Evolutionary conservation across 345 rosid species (phyloP).

Genomic region (Lepidium africanum): DNA sequence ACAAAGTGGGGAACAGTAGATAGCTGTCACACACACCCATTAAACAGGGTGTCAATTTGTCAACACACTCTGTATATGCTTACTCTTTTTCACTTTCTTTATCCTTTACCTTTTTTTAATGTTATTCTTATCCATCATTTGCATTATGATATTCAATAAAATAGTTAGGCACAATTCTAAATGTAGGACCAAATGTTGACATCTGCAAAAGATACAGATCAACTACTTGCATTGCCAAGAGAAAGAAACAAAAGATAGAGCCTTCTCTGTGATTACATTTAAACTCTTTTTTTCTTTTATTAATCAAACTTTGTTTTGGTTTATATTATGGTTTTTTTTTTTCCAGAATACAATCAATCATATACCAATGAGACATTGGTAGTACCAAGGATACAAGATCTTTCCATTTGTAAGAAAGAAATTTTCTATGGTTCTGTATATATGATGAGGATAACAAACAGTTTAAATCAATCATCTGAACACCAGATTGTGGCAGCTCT

Average conservation of each 20-base stretch:
- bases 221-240: conserved; percentile 10
- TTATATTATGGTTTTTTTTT: conserved; percentile 8
- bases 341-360: conserved; percentile 1
- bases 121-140: conserved; percentile 21
- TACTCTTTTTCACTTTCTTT: conserved; percentile 19
- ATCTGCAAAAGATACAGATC: neutral
- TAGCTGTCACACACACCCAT: conserved; percentile 23
- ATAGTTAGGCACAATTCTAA: neutral
- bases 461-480: conserved; percentile 40
- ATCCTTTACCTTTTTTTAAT: neutral
- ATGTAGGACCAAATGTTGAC: neutral
- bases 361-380: conserved; percentile 30
- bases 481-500: conserved; percentile 82
- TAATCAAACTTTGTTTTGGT: neutral
- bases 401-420: conserved; percentile 15
- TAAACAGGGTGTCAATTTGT: conserved; percentile 31
- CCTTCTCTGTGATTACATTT: conserved; percentile 6
- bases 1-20: conserved; percentile 28
- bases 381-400: neutral
- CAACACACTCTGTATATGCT: conserved; percentile 29
- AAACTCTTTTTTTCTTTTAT: neutral
- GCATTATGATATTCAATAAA: neutral
- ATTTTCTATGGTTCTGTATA: conserved; percentile 10
- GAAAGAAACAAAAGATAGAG: neutral
- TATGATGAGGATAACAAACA: conserved; percentile 7